Evolutionary conservation across 805 yeast genomes (phyloP).

Genomic region (Lachancea thermotolerans): DNA sequence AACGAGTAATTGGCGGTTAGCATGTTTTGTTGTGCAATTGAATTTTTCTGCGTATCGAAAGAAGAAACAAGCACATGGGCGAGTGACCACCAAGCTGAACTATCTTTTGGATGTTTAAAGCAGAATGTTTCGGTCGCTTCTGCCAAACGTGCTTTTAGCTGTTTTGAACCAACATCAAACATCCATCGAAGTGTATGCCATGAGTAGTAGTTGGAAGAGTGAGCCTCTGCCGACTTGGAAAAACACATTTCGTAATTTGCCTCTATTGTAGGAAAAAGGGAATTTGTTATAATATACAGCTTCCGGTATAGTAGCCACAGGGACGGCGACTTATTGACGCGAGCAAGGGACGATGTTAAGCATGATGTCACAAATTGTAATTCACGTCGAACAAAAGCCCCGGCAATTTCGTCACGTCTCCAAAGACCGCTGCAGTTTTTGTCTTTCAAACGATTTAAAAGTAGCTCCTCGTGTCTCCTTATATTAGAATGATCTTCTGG

Average conservation of each 20-base stretch:
- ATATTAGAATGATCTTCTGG: constrained; percentile 33
- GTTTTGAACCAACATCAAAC: constrained; percentile 18
- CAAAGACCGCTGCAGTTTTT: neutral
- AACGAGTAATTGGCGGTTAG: neutral
- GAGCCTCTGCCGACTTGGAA: constrained; percentile 27
- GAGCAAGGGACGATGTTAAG: constrained; percentile 30
- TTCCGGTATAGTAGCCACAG: constrained; percentile 33
- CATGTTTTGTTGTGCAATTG: neutral
- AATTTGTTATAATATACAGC: constrained; percentile 16
- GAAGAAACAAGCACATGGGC: constrained; percentile 5
- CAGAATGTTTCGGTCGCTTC: constrained; percentile 22
- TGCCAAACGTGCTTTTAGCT: constrained; percentile 10
- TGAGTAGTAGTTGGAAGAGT: constrained; percentile 35
- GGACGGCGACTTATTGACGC: constrained; percentile 36
- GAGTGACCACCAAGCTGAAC: constrained; percentile 34
- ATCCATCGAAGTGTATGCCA: constrained; percentile 35
- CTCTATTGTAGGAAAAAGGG: neutral
- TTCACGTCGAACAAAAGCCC: constrained; percentile 15
- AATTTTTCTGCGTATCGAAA: neutral
- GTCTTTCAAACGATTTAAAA: neutral
- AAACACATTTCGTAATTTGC: constrained; percentile 15
- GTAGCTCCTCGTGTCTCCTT: constrained; percentile 22
- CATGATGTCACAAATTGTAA: constrained; percentile 17
- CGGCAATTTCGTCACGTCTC: neutral
- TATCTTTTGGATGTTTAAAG: constrained; percentile 23